Conservation (phyloP, 2,329 filamentous ascomycete genomes). For the Arthroderma uncinatum region DNA sequence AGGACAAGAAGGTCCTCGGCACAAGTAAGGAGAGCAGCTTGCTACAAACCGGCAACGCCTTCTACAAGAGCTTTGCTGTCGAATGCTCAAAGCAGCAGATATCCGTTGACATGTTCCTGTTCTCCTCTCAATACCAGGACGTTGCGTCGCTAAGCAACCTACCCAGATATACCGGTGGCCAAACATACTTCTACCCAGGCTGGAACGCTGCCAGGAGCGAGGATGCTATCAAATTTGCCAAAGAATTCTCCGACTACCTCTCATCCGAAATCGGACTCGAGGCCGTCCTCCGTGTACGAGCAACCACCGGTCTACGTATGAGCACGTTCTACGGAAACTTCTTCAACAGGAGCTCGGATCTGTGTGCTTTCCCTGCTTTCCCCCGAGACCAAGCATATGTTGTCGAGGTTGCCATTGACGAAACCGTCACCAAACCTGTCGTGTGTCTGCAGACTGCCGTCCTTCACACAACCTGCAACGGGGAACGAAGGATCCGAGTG, state of each 20-base stretch:
- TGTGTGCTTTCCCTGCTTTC: slow-evolving; percentile 96
- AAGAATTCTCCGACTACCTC: slow-evolving; percentile 93
- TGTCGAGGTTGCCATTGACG: slow-evolving; percentile 95
- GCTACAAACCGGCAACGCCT: slow-evolving; percentile 84
- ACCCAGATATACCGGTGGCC: slow-evolving; percentile 88
- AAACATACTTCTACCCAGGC: slow-evolving; percentile 96
- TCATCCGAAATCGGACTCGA: slow-evolving; percentile 93
- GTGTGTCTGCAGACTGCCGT: slow-evolving; percentile 91
- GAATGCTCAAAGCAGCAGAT: slow-evolving; percentile 99
- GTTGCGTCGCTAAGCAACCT: slow-evolving; percentile 93
- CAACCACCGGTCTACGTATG: slow-evolving; percentile 89
- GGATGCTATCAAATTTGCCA: slow-evolving; percentile 94
- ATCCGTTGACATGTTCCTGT: slow-evolving; percentile 96
- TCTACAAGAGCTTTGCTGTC: slow-evolving; percentile 98
- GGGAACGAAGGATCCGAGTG: slow-evolving; percentile 87
- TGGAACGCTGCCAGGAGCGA: slow-evolving; percentile 92
- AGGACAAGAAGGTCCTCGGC: slow-evolving; percentile 90
- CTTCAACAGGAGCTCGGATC: slow-evolving; percentile 94
- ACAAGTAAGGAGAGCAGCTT: slow-evolving; percentile 83
- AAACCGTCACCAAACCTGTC: slow-evolving; percentile 80
- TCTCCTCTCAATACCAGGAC: slow-evolving; percentile 92
- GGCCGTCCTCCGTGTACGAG: slow-evolving; percentile 87
- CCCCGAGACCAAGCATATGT: slow-evolving; percentile 95
- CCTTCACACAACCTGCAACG: slow-evolving; percentile 94
- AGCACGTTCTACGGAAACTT: slow-evolving; percentile 99